Base-by-base conservation (phyloP, 495 filamentous ascomycete genomes). In the Venustampulla echinocandica region DNA sequence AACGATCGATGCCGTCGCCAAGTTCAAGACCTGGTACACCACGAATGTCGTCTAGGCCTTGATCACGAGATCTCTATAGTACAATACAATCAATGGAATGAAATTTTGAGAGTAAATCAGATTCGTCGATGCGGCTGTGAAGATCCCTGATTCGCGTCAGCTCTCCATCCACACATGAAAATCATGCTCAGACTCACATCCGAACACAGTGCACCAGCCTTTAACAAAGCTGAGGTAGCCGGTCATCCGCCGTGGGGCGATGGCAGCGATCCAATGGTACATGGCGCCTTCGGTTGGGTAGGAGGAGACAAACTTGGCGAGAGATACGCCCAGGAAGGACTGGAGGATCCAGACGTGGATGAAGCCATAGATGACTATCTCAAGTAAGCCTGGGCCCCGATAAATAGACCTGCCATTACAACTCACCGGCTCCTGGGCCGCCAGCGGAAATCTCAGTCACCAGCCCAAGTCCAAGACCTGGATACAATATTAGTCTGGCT, bases 1-100 rank as follows among this genome's bases (percentile, higher is more conserved):
- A 23, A 64, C 46, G 14, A 44, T 32, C 5, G 7, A 15, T 18
- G 15, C 17, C 5, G 41, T 40, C 17, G 39, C 24, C 2, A 33
- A 14, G 35, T 46, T 54, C 23, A 73, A 18, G n/a, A 44, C 35
- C 34, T 76, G 61, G 49, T 76, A 78, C 17, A 63, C 65, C 2
- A 76, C 65, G 25, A 74, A 66, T 17, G 71, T 65, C 56, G 76
- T 74, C 75, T 76, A 82, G 15, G 70, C 49, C 49, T 76, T 42
- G 47, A 79, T 71, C 17, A 47, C 41, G 13, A 66, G 22, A 36
- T 62, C 58, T 4, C 59, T 58, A 13, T 66, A 52, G 35, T 67
- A 66, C 7, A 66, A 44, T 1, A 60, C 62, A 47, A 66, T 62
- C 14, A 67, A 47, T 47, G 62, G 60, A 53, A 65, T 65, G 24